Percentiles rank a stretch among this genome's conserved stretches.
Evolutionary conservation across 495 filamentous ascomycete species (phyloP).

Genomic region (Aspergillus conjunctus): DNA sequence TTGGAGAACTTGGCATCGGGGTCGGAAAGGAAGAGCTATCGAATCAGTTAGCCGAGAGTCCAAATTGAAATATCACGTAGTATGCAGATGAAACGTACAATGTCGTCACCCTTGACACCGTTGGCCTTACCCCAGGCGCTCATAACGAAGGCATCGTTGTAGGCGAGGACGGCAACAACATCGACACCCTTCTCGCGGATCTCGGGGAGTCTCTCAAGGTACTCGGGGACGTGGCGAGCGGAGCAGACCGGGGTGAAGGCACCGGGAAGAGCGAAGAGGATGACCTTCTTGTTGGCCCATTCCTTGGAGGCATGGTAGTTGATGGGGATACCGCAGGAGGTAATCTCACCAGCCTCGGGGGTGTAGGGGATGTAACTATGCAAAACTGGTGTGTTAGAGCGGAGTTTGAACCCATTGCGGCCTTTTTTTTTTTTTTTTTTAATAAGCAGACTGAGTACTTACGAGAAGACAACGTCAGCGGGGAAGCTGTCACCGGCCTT

Average conservation of each 20-base stretch:
- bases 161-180: constrained; percentile 79
- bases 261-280: constrained; percentile 86
- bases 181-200: constrained; percentile 87
- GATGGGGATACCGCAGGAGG: constrained; percentile 75
- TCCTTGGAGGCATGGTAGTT: constrained; percentile 84
- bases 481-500: constrained; percentile 85
- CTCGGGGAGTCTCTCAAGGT: constrained; percentile 70
- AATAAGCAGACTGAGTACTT: constrained; percentile 32
- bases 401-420: not conserved
- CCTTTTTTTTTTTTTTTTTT: not conserved
- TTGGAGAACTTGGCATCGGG: constrained; percentile 74
- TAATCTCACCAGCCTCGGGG: constrained; percentile 63
- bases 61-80: not conserved
- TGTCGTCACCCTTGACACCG: constrained; percentile 73
- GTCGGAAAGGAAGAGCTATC: constrained; percentile 85
- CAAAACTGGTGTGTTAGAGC: constrained; percentile 15
- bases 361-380: constrained; percentile 67
- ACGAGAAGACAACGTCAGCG: constrained; percentile 73
- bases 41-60: constrained; percentile 13
- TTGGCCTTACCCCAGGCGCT: constrained; percentile 96
- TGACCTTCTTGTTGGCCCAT: constrained; percentile 84
- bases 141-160: constrained; percentile 93
- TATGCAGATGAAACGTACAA: constrained; percentile 53
- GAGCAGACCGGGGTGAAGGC: constrained; percentile 97
- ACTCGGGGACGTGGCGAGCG: constrained; percentile 81